Conservation (phyloP, 345 rosid species). For the Turritis glabra region DNA sequence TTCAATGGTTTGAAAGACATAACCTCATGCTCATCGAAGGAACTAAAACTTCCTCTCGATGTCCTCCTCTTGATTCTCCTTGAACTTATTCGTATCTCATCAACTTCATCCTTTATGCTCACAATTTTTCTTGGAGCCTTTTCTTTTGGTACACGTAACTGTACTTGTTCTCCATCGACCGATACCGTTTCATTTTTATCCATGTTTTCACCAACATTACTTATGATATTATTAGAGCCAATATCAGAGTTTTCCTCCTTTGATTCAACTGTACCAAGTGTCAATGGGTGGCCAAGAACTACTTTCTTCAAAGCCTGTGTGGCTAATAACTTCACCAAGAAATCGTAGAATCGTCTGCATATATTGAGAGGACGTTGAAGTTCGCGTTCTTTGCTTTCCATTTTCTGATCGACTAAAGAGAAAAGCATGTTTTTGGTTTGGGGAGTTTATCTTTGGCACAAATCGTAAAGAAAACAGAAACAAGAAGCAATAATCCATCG, state of each 20-base stretch:
- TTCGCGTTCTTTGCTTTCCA: neutral
- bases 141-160: conserved; percentile 11
- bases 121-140: conserved; percentile 33
- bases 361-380: conserved; percentile 1
- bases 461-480: neutral
- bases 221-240: conserved; percentile 10
- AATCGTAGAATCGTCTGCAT: conserved; percentile 12
- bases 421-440: conserved; percentile 18
- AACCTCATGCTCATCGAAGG: conserved; percentile 16
- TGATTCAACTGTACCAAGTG: neutral
- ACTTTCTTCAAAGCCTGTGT: conserved; percentile 22
- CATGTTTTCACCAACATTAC: conserved; percentile 3
- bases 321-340: conserved; percentile 20
- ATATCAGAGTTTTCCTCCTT: conserved; percentile 4
- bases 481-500: neutral
- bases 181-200: neutral
- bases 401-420: neutral
- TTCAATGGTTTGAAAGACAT: conserved; percentile 33
- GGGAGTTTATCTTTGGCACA: neutral
- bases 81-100: conserved; percentile 37
- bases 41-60: conserved; percentile 27
- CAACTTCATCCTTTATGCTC: conserved; percentile 34
- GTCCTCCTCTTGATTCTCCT: conserved; percentile 34
- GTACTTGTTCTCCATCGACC: neutral
- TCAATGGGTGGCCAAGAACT: neutral